Base-by-base conservation (phyloP, 306 rosid species). In the Cicer bijugum region DNA sequence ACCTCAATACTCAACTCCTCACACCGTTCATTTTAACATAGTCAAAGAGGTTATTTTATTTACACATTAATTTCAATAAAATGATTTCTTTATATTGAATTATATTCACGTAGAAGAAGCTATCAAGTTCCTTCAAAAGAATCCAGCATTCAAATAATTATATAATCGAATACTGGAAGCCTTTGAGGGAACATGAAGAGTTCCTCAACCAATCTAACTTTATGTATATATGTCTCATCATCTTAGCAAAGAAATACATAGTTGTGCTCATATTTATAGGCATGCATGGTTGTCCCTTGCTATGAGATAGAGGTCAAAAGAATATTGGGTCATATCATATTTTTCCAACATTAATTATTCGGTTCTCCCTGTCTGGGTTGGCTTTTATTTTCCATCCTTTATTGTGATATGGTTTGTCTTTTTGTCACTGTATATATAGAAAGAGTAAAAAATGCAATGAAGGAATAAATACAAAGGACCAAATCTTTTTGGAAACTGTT, bases 181-280 rank as follows among this genome's bases (percentile, higher is more conserved):
- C 72, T 80, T 80, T 68, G 80, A 80, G 84, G 83, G 83, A 67
- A 43, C 77, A 68, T 40, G 68, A 40, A 75, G 58, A 68, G 5
- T 69, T 72, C 77, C 72, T 80, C 77, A 55, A 7, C 37, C 38
- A 78, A 20, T 43, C 33, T 47, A 7, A 57, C 42, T 68, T 10
- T 14, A 19, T 39, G 33, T 45, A 4, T 55, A 6, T 58, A 7
- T 17, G 11, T 3, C 12, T 17, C 60, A 53, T 53, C 28, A 53
- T 42, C 12, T 44, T 52, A 37, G 16, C 37, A 6, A 19, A 20
- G 42, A 55, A 57, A 58, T 15, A 47, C 28, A 33, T 8, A n/a
- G 44, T 40, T 39, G 23, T 11, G 43, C 64, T 58, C 9, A 17
- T 80, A 80, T 74, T 67, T 80, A 74, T 74, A 80, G 75, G 7